Percentiles rank a stretch among this genome's conserved stretches.
Conservation (phyloP, 805 yeast genomes). For the Sugiyamaella mastotermitis region DNA sequence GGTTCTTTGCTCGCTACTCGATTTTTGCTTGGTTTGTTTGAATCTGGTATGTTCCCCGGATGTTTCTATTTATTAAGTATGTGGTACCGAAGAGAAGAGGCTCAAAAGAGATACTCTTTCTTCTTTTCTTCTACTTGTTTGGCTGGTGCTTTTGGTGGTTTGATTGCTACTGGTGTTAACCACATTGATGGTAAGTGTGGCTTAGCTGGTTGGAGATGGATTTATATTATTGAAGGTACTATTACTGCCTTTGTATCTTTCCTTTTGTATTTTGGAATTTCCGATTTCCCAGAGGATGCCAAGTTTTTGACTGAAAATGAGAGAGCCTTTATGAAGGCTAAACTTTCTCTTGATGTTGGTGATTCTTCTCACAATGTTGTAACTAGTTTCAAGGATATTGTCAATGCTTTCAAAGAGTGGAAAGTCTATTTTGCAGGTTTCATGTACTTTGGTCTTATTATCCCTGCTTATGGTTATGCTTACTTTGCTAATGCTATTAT, state of each 20-base stretch:
- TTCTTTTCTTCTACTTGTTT: slow-evolving; percentile 67
- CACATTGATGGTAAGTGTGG: slow-evolving; percentile 44
- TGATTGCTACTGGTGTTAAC: slow-evolving; percentile 58
- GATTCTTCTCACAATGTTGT: slow-evolving; percentile 46
- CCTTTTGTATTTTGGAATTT: slow-evolving; percentile 41
- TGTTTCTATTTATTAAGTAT: slow-evolving; percentile 63
- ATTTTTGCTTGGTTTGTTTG: slow-evolving; percentile 60
- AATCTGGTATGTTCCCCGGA: slow-evolving; percentile 70
- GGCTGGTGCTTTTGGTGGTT: slow-evolving; percentile 77
- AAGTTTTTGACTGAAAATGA: slow-evolving; percentile 48
- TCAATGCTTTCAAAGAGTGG: slow-evolving; percentile 52
- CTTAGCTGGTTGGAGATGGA: slow-evolving; percentile 49
- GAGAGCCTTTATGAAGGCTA: slow-evolving; percentile 48
- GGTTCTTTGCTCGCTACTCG: slow-evolving; percentile 58
- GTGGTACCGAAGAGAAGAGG: slow-evolving; percentile 58
- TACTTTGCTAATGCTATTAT: slow-evolving; percentile 68
- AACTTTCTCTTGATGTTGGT: slow-evolving; percentile 50
- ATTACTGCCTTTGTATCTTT: slow-evolving; percentile 32
- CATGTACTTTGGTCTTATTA: slow-evolving; percentile 57
- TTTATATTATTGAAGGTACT: slow-evolving; percentile 47
- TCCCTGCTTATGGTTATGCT: slow-evolving; percentile 74
- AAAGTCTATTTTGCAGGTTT: slow-evolving; percentile 52
- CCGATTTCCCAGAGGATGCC: slow-evolving; percentile 70
- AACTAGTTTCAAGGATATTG: slow-evolving; percentile 41
- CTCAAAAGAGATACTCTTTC: slow-evolving; percentile 62